Base-by-base conservation (phyloP, 768 basidiomycete genomes). In the Auriscalpium vulgare region DNA sequence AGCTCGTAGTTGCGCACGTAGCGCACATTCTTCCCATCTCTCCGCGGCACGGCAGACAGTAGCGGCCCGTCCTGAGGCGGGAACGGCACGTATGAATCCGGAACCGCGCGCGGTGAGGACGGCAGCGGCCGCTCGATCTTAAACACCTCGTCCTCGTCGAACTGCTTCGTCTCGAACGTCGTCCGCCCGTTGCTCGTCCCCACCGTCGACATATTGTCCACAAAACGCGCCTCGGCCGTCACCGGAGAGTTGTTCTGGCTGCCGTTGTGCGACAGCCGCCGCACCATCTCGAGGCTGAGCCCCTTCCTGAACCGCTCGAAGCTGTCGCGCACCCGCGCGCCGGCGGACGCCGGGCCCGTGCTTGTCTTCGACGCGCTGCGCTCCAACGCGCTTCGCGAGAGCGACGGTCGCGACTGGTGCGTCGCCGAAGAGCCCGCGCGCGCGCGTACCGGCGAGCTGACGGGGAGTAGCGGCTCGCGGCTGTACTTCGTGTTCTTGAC, bases 381-480 rank as follows among this genome's bases (percentile, higher is more conserved):
- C 16, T 64, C 68, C 19, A 68, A 64, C 35, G 66, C 66, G 11
- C 58, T 60, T 14, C 60, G 56, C 43, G 65, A 55, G n/a, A 64
- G 58, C 46, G 48, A 63, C 5, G 53, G 57, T 43, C 62, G 57
- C 2, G 67, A 66, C 13, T 68, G 66, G 37, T 67, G 66, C 9
- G 61, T 59, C n/a, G 56, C 45, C 5, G 37, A 17, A 19, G 63
- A 61, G 29, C 62, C 58, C 44, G 62, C 66, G 49, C 53, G 53
- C 6, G 62, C 50, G 16, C 35, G 60, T 40, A 51, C 63, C 66
- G 55, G 57, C 21, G 66, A 69, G n/a, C 75, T 71, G 43, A 82
- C 69, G 8, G 88, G 87, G 4, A 91, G 74, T 45, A 91, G 74
- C 2, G 86, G 86, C 59, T 91, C 89, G 35, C 84, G 79, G 65